Conservation (phyloP, 495 filamentous ascomycete genomes). For the Chaetomium tenue region DNA sequence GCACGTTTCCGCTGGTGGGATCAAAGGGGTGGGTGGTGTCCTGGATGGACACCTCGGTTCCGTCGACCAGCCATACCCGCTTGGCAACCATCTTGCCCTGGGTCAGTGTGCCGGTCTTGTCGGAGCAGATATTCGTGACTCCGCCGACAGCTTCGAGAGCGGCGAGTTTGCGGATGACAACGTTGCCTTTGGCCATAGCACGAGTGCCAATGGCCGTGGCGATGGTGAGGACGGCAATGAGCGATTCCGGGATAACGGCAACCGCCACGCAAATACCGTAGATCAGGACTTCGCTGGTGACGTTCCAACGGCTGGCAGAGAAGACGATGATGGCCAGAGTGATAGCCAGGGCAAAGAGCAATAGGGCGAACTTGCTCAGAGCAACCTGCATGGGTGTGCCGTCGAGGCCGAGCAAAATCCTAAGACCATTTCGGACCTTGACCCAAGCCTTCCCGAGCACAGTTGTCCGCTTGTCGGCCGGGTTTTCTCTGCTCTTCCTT, state of each 20-base stretch:
- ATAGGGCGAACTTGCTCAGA: conserved; percentile 69
- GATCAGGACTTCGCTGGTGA: conserved; percentile 70
- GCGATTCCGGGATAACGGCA: conserved; percentile 67
- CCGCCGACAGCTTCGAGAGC: conserved; percentile 81
- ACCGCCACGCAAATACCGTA: conserved; percentile 75
- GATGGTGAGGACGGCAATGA: conserved; percentile 69
- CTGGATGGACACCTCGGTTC: conserved; percentile 54
- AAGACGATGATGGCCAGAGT: conserved; percentile 77
- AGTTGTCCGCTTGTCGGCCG: conserved; percentile 52
- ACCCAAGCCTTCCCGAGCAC: conserved; percentile 8
- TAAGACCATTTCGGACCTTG: conserved; percentile 23
- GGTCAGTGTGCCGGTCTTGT: conserved; percentile 83
- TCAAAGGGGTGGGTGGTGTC: conserved; percentile 54
- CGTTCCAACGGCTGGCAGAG: conserved; percentile 67
- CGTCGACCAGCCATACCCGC: conserved; percentile 72
- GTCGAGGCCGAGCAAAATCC: conserved; percentile 58
- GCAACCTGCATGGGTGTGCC: conserved; percentile 79
- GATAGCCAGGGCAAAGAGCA: conserved; percentile 71
- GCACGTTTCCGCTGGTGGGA: conserved; percentile 32
- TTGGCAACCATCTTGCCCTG: conserved; percentile 72
- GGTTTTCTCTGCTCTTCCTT: conserved; percentile 51
- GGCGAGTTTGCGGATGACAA: conserved; percentile 70
- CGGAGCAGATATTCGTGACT: conserved; percentile 84
- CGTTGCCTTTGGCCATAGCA: conserved; percentile 71
- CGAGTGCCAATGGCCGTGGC: conserved; percentile 75